Evolutionary conservation across 768 basidiomycete species (phyloP).

Genomic region (Artomyces pyxidatus): DNA sequence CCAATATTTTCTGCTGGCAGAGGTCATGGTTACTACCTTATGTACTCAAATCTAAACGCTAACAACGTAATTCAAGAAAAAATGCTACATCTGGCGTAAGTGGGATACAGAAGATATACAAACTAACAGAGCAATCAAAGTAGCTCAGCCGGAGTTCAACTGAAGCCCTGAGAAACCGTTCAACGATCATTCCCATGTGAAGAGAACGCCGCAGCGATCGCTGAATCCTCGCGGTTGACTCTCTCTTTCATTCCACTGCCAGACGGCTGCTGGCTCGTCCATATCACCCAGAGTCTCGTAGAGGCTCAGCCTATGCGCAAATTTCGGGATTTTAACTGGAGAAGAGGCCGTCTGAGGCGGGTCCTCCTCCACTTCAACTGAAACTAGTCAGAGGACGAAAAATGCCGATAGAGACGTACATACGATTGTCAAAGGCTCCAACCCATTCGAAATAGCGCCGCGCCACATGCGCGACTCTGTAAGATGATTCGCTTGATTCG

Average conservation of each 20-base stretch:
- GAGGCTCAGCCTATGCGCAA: background rate
- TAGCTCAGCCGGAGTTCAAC: background rate
- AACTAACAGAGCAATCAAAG: background rate
- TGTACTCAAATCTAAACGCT: no score
- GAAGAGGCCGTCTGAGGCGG: no score
- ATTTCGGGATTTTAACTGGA: background rate
- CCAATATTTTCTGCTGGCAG: no score
- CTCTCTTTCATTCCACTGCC: slow-evolving; percentile 5
- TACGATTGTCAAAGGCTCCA: slow-evolving; percentile 9
- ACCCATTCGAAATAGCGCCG: slow-evolving; percentile 14
- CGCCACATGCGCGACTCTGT: slow-evolving; percentile 6
- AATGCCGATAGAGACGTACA: no score
- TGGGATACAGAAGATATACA: no score
- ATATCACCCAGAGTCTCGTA: background rate
- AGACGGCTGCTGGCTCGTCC: background rate
- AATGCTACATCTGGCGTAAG: no score
- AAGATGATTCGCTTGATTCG: background rate
- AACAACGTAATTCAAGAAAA: no score
- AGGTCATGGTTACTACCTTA: no score
- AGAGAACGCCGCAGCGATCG: background rate
- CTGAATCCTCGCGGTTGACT: slow-evolving; percentile 4
- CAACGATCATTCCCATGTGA: background rate
- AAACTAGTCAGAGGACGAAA: no score
- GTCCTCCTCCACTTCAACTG: no score
- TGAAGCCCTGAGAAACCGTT: background rate